Conservation (phyloP, 768 basidiomycete species). For the Suillus paluster region DNA sequence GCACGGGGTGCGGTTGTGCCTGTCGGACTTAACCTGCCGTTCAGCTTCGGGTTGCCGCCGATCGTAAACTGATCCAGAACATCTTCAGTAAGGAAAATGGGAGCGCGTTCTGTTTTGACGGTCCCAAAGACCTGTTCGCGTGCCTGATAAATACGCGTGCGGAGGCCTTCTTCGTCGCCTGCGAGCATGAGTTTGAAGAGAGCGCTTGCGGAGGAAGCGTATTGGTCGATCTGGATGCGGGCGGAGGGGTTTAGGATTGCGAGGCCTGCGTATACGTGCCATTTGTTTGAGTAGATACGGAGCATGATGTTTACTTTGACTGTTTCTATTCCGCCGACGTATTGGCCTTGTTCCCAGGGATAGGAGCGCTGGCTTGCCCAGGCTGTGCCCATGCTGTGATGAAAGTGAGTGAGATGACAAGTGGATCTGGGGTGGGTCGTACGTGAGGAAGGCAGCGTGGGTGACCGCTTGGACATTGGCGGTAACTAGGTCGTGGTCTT, state of each 20-base stretch:
- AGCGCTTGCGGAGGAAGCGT: slow-evolving; percentile 81
- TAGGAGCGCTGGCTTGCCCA: slow-evolving; percentile 81
- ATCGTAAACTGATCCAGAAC: slow-evolving; percentile 91
- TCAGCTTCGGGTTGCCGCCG: slow-evolving; percentile 43
- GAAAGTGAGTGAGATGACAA: slow-evolving; percentile 19
- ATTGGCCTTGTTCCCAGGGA: slow-evolving; percentile 95
- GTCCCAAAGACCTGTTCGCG: slow-evolving; percentile 76
- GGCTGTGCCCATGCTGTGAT: slow-evolving; percentile 92
- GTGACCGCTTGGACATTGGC: slow-evolving; percentile 99
- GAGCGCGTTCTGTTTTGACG: slow-evolving; percentile 41
- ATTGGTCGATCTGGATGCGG: slow-evolving; percentile 87
- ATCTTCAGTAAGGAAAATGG: slow-evolving; percentile 84
- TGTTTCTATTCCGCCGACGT: slow-evolving; percentile 96
- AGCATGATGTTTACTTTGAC: slow-evolving; percentile 95
- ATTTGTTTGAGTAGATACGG: slow-evolving; percentile 95
- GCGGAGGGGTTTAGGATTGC: slow-evolving; percentile 96
- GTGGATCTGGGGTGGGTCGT: slow-evolving; percentile 19
- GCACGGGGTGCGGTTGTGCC: slow-evolving; percentile 35
- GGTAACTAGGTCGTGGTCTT: slow-evolving; percentile 94
- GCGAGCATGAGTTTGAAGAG: slow-evolving; percentile 95
- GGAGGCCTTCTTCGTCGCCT: slow-evolving; percentile 56
- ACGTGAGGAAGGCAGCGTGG: slow-evolving; percentile 97
- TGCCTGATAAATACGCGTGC: slow-evolving; percentile 74
- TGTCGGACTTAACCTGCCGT: slow-evolving; percentile 12
- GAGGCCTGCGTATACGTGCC: slow-evolving; percentile 99